phyloP scores from a whole-genome alignment of 139 green algal genomes.

The Gonium pectorale region DNA sequence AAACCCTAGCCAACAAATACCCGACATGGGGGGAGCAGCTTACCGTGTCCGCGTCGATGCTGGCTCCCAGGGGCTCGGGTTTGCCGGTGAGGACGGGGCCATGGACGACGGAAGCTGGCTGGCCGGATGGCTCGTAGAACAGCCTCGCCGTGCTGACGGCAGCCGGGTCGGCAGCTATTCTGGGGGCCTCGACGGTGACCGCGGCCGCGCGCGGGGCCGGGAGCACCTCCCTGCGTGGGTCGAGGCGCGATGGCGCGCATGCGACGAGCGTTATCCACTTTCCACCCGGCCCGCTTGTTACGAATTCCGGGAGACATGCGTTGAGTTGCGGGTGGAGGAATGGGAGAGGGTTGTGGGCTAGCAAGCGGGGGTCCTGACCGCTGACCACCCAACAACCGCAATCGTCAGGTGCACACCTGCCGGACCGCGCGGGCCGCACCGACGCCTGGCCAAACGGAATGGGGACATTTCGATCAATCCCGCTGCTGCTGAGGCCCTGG shows the following conservation, averaged over 20 bases:
- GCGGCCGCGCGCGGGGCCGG: neutral
- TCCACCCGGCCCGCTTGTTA: too few relatives aligned
- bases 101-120: slow-evolving; percentile 9
- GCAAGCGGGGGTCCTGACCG: too few relatives aligned
- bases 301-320: too few relatives aligned
- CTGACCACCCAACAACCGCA: slow-evolving; percentile 17
- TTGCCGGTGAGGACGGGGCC: slow-evolving; percentile 12
- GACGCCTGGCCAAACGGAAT: neutral
- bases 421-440: neutral
- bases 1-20: too few relatives aligned
- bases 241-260: too few relatives aligned
- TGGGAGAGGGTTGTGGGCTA: too few relatives aligned
- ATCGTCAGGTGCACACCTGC: slow-evolving; percentile 1
- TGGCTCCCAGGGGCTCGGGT: slow-evolving; percentile 44
- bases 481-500: neutral
- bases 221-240: neutral
- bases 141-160: slow-evolving; percentile 9
- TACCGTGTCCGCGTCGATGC: slow-evolving; percentile 34
- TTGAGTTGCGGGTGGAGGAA: too few relatives aligned
- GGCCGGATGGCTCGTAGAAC: slow-evolving; percentile 26
- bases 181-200: neutral
- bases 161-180: neutral
- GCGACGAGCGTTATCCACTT: slow-evolving; percentile 41
- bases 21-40: too few relatives aligned
- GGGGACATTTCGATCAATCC: neutral